Percentiles rank a stretch among this genome's conserved stretches.
Conservation (phyloP, 176 grass and related monocot species). For the Guadua angustifolia region DNA sequence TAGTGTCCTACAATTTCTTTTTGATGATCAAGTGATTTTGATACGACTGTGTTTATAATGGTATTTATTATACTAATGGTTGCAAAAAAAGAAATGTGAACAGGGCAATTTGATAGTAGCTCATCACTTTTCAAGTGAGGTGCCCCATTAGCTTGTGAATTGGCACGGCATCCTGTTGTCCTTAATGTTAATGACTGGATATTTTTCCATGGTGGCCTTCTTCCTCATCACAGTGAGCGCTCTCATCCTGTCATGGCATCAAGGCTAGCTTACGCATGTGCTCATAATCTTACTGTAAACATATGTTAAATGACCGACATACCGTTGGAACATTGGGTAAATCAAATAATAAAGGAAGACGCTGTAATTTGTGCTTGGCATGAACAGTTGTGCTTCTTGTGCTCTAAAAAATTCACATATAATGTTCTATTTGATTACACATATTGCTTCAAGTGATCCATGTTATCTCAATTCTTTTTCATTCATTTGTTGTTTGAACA, state of each 20-base stretch:
- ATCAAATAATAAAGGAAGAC: not conserved
- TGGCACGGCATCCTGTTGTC: conserved; percentile 75
- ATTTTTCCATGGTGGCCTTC: conserved; percentile 96
- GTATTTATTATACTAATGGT: too few relatives aligned
- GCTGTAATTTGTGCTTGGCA: not conserved
- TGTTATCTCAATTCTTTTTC: conserved; percentile 5
- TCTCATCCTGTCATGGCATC: not conserved
- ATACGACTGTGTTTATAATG: too few relatives aligned
- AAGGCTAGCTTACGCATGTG: too few relatives aligned
- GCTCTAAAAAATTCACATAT: not conserved
- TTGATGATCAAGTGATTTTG: too few relatives aligned
- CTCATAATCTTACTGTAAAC: not conserved
- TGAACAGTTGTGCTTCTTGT: not conserved
- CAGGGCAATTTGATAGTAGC: too few relatives aligned
- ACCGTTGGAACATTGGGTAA: not conserved
- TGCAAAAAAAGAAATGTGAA: too few relatives aligned
- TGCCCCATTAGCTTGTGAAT: conserved; percentile 81
- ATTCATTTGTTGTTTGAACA: conserved; percentile 66
- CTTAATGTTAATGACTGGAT: conserved; percentile 86
- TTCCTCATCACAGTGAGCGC: conserved; percentile 86
- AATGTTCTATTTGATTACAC: conserved; percentile 10
- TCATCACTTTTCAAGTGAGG: too few relatives aligned
- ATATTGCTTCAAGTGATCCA: not conserved
- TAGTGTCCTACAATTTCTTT: too few relatives aligned
- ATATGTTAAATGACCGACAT: not conserved